Conservation (phyloP, 2,329 filamentous ascomycete genomes). For the Phialophora macrospora region DNA sequence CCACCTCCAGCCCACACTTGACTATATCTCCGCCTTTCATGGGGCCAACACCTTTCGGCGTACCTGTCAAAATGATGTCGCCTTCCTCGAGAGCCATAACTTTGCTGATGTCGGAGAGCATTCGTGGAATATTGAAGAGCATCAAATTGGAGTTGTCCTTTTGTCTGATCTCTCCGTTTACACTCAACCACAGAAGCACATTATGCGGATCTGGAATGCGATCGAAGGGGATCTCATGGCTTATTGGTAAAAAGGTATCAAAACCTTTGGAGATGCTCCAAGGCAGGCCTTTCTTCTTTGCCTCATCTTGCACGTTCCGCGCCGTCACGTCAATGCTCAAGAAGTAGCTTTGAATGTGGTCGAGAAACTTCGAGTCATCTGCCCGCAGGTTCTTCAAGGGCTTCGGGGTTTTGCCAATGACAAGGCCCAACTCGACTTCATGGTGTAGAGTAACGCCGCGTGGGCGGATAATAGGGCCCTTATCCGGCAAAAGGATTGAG, state of each 20-base stretch:
- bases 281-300: conserved; percentile 93
- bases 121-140: conserved; percentile 86
- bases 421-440: conserved; percentile 89
- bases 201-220: conserved; percentile 85
- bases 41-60: conserved; percentile 90
- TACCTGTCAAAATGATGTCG: conserved; percentile 94
- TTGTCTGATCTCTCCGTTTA: conserved; percentile 80
- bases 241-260: conserved; percentile 93
- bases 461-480: conserved; percentile 80
- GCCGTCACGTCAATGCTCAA: conserved; percentile 97
- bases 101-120: conserved; percentile 87
- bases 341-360: conserved; percentile 83
- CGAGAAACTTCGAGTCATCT: conserved; percentile 64
- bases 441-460: conserved; percentile 86
- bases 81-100: conserved; percentile 94
- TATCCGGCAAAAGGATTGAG: conserved; percentile 72
- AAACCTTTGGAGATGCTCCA: conserved; percentile 98
- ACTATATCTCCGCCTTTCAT: conserved; percentile 87
- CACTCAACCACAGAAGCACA: conserved; percentile 80
- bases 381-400: conserved; percentile 74
- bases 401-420: conserved; percentile 71
- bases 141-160: conserved; percentile 89
- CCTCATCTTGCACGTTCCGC: conserved; percentile 92
- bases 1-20: conserved; percentile 77
- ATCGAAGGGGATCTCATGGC: conserved; percentile 76